These are phyloP conservation scores for Arctium minus DNA, from an alignment of 129 eudicot genomes.

Conservation along the genomic window DNA sequence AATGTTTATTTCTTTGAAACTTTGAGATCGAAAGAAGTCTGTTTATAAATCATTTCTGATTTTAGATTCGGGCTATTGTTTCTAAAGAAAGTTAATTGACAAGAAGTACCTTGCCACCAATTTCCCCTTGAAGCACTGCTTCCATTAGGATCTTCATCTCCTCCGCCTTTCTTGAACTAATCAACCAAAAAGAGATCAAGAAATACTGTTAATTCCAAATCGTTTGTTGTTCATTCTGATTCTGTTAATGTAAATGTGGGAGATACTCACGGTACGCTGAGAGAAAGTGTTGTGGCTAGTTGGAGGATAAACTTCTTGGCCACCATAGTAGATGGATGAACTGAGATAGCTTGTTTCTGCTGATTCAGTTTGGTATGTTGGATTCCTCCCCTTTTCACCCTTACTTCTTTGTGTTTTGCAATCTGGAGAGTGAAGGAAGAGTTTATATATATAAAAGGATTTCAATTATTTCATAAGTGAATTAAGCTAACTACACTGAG, in stretches of 20 bases:
- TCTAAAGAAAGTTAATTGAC: background rate
- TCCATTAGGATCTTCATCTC: conserved; percentile 46
- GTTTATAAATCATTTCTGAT: background rate
- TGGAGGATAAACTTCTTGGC: conserved; percentile 68
- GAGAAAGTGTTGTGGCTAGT: conserved; percentile 20
- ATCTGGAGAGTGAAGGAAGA: conserved; percentile 17
- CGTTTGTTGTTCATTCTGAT: background rate
- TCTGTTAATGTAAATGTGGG: background rate
- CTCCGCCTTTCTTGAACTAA: conserved; percentile 50
- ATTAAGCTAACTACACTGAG: background rate
- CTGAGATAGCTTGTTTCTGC: conserved; percentile 46
- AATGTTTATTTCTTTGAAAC: background rate
- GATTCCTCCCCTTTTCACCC: conserved; percentile 20
- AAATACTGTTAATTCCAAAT: background rate
- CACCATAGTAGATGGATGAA: conserved; percentile 79
- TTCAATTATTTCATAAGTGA: background rate
- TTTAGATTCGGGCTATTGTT: background rate
- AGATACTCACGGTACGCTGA: conserved; percentile 27
- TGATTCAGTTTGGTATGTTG: conserved; percentile 20
- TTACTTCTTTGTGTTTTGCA: conserved; percentile 20
- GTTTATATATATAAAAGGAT: background rate
- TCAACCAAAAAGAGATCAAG: background rate
- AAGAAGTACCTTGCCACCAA: conserved; percentile 80
- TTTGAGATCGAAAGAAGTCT: background rate
- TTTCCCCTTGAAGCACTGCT: conserved; percentile 66